Evolutionary conservation across 2,329 filamentous ascomycete genomes (phyloP).

Genomic region (Aspergillus novofumigatus): DNA sequence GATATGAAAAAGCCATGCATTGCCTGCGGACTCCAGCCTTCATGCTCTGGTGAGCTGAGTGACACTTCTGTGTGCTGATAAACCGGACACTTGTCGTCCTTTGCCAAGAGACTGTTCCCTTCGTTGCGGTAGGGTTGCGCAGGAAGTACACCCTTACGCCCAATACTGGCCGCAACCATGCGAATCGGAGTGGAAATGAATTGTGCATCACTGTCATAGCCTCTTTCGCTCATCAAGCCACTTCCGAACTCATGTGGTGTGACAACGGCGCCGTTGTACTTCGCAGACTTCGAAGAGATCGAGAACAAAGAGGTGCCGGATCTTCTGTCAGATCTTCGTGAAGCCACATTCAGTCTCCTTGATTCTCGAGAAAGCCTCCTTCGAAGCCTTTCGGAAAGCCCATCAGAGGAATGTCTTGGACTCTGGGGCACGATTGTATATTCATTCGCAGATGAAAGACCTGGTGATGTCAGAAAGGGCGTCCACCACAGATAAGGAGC

Average conservation of each 20-base stretch:
- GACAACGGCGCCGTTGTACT: slow-evolving; percentile 2
- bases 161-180: slow-evolving; percentile 7
- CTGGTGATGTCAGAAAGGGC: slow-evolving; percentile 4
- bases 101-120: slow-evolving; percentile 1
- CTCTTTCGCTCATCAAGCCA: slow-evolving; percentile 35
- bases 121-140: slow-evolving; percentile 5
- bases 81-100: background rate
- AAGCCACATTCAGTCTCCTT: slow-evolving; percentile 12
- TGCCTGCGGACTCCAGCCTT: slow-evolving; percentile 4
- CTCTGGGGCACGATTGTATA: slow-evolving; percentile 1
- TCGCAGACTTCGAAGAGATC: slow-evolving; percentile 16
- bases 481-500: background rate
- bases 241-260: slow-evolving; percentile 23
- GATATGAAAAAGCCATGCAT: slow-evolving; percentile 4
- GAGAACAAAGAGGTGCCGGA: slow-evolving; percentile 15
- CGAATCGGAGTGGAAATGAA: slow-evolving; percentile 32
- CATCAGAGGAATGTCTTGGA: slow-evolving; percentile 15
- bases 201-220: slow-evolving; percentile 42
- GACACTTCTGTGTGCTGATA: slow-evolving; percentile 1
- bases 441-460: slow-evolving; percentile 6
- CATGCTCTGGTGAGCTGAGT: slow-evolving; percentile 8
- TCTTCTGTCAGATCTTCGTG: slow-evolving; percentile 11
- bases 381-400: slow-evolving; percentile 28
- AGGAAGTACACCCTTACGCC: slow-evolving; percentile 6
- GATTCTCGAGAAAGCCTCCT: slow-evolving; percentile 32